A percentile compares a stretch with the other conserved stretches of the same genome.
Conservation (phyloP, 208 protist species). For the Leishmania guyanensis region DNA sequence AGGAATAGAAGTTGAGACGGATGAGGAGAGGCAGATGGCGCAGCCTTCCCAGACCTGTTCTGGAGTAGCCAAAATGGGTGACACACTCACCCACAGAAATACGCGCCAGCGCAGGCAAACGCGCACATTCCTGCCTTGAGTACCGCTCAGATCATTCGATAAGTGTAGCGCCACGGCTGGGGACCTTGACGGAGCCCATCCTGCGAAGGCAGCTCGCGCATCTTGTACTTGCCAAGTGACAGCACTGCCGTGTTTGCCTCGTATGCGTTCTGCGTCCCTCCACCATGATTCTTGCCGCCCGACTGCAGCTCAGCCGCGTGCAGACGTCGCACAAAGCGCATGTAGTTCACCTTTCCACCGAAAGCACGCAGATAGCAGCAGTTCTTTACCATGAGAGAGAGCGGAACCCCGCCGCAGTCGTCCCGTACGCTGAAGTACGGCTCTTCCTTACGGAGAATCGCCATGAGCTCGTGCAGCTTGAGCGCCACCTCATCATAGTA, state of each 20-base stretch:
- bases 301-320: constrained; percentile 3
- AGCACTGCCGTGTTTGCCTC: constrained; percentile 15
- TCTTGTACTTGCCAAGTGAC: constrained; percentile 80
- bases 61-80: neutral
- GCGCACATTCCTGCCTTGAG: neutral
- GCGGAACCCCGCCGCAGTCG: constrained; percentile 73
- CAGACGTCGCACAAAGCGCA: constrained; percentile 66
- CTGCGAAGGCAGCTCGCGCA: constrained; percentile 73
- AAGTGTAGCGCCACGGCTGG: constrained; percentile 77
- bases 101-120: neutral
- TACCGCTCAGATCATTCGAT: constrained; percentile 39
- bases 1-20: neutral
- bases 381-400: constrained; percentile 83
- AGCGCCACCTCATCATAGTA: constrained; percentile 78
- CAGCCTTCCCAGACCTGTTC: neutral
- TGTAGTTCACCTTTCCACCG: constrained; percentile 70
- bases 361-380: constrained; percentile 70
- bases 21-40: neutral
- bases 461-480: constrained; percentile 57
- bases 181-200: constrained; percentile 82
- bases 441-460: constrained; percentile 50
- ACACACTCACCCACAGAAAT: neutral
- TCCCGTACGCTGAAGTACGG: constrained; percentile 63
- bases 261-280: neutral
- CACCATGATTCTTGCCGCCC: neutral